Evolutionary conservation across 2,329 filamentous ascomycete species (phyloP), one percentile per base, ranked within the genome.

Genomic region (Xylaria sp.): DNA sequence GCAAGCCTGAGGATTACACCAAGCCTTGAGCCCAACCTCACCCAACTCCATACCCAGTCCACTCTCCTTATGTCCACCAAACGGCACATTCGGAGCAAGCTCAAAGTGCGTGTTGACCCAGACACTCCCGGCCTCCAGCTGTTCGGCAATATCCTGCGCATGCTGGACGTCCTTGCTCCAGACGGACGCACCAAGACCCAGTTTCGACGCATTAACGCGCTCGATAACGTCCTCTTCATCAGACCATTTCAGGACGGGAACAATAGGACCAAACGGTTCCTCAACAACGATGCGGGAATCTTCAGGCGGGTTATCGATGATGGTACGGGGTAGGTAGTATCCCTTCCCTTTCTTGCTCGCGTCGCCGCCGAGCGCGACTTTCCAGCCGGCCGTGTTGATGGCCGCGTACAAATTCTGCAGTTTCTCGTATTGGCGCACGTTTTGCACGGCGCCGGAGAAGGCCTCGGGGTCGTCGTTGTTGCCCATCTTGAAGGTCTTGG

Each of bases 171-270:
- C 77, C 58, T 75, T 76, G 23, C 72, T 71, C 76, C 78, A 83
- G n/a, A 83, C 78, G 37, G 77, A 80, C 44, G 79, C 80, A 54
- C 77, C 80, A 1, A 83, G 76, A 52, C 80, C 80, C 6, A 74
- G 74, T 52, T 78, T 76, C 23, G 74, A 78, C 69, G 78, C 69
- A 70, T 83, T 83, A 35, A 76, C 76, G 16, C 76, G 70, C 46
- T 62, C 61, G 63, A 79, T 75, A 52, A 78, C 76, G 44, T 79
- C 77, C 37, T 75, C 74, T 57, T 78, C 75, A 49, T 76, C 72
- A 2, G 67, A 65, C 73, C 75, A 80, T n/a, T 73, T 76, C 59
- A 76, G 70, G 4, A 74, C 70, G 0, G 77, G 76, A 1, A 79
- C 64, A 58, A 79, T 74, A 4, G 76, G 76, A 23, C 69, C 37